Evolutionary conservation across 129 eudicot genomes (phyloP).

Genomic region (Daucus carota): DH1_v3.0 NC_030387.2:30376001-30376500

Average conservation of each 20-base stretch:
- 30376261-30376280: not conserved
- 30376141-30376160: not conserved
- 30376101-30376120: not conserved
- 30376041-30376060: not conserved
- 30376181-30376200: not conserved
- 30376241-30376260: not conserved
- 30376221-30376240: not conserved
- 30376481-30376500: not conserved
- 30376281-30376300: conserved; percentile 11
- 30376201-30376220: not conserved
- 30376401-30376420: not conserved
- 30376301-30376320: conserved; percentile 10
- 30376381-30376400: not conserved
- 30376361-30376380: not conserved
- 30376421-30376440: not conserved
- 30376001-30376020: not conserved
- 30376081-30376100: not conserved
- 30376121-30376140: not conserved
- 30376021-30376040: not conserved
- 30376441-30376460: not conserved
- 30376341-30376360: not conserved
- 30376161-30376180: not conserved
- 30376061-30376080: not conserved
- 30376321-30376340: not conserved
- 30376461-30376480: conserved; percentile 12